phyloP scores from a whole-genome alignment of 2,329 filamentous ascomycete genomes.

The Akanthomyces lecanii region DNA sequence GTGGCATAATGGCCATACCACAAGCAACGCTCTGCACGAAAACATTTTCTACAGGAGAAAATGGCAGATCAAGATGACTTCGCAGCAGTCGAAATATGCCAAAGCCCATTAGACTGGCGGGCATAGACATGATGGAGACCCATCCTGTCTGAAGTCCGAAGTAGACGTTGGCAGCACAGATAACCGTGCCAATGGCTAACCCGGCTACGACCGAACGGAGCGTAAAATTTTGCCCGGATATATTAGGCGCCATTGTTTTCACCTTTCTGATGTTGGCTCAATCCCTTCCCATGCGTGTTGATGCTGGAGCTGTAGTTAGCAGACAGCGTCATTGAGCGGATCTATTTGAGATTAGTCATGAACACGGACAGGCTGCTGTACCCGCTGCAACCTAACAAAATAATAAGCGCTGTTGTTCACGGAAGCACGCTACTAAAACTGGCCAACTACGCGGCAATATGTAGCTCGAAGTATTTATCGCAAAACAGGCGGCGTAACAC shows the following conservation, averaged over 20 bases:
- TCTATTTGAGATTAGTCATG: conserved; percentile 5
- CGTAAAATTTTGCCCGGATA: conserved; percentile 69
- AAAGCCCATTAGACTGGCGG: conserved; percentile 88
- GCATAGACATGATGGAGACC: conserved; percentile 90
- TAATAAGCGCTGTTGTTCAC: neutral
- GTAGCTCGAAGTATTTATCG: no score
- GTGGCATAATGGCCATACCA: conserved; percentile 91
- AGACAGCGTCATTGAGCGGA: neutral
- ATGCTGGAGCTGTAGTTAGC: neutral
- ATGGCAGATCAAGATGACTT: conserved; percentile 70
- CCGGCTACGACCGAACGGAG: conserved; percentile 74
- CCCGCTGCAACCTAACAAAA: neutral
- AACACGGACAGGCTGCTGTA: conserved; percentile 4
- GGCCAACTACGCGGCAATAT: no score
- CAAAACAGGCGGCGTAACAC: no score
- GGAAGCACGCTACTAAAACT: no score
- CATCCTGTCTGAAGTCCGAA: conserved; percentile 86
- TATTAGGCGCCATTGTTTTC: conserved; percentile 22
- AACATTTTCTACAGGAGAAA: conserved; percentile 94
- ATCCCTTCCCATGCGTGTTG: neutral
- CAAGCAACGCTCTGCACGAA: conserved; percentile 94
- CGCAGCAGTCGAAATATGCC: conserved; percentile 83
- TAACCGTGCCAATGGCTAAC: conserved; percentile 78
- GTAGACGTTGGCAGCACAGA: conserved; percentile 97
- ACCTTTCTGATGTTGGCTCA: neutral